Percentiles rank a stretch among this genome's conserved stretches.
phyloP scores from a whole-genome alignment of 352 stramenopile species.

The Elongisporangium anandrum region DNA sequence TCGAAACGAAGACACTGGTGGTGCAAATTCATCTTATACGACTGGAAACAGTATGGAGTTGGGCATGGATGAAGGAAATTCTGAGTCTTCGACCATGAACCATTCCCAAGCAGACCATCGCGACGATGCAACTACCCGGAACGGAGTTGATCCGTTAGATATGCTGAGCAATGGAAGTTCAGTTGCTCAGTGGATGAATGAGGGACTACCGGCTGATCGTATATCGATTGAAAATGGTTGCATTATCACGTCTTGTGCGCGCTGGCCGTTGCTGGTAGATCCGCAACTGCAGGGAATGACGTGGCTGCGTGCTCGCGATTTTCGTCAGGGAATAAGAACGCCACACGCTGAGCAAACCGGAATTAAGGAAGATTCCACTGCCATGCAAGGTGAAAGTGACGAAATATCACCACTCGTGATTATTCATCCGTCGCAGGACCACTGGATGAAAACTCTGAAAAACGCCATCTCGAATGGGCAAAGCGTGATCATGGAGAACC shows the following conservation, averaged over 20 bases:
- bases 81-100: not conserved
- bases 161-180: constrained; percentile 83
- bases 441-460: constrained; percentile 73
- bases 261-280: constrained; percentile 89
- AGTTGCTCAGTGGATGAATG: constrained; percentile 91
- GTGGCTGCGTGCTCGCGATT: constrained; percentile 74
- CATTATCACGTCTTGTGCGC: constrained; percentile 85
- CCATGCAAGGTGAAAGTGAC: constrained; percentile 3
- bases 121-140: not conserved
- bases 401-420: constrained; percentile 44
- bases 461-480: constrained; percentile 66
- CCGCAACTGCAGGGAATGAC: constrained; percentile 88
- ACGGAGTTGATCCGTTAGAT: constrained; percentile 74
- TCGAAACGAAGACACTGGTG: not conserved
- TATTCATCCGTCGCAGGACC: constrained; percentile 69
- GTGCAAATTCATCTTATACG: not conserved
- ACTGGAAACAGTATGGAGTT: not conserved
- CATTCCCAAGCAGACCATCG: not conserved
- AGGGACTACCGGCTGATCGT: constrained; percentile 85
- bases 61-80: not conserved
- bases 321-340: constrained; percentile 14
- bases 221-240: constrained; percentile 92
- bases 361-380: constrained; percentile 4
- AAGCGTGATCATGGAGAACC: constrained; percentile 90
- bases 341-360: not conserved